Conservation (phyloP, 1,284 basidiomycete genomes). For the Wallemia hederae region DNA sequence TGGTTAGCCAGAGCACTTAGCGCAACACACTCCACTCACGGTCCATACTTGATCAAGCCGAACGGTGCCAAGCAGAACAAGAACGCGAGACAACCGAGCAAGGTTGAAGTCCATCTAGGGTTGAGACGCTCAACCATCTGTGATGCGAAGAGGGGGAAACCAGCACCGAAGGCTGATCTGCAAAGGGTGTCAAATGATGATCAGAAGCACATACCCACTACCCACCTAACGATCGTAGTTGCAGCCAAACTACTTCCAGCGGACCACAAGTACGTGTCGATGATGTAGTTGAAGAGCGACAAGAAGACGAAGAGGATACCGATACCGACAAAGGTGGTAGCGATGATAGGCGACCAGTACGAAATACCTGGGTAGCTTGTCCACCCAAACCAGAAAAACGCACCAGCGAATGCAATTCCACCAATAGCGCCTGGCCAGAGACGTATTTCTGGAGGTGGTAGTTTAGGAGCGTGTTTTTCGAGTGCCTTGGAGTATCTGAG, state of each 20-base stretch:
- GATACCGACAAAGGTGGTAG: not conserved
- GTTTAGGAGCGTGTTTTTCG: conserved; percentile 5
- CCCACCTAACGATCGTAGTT: not conserved
- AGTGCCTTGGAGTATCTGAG: conserved; percentile 9
- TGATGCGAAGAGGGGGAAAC: conserved; percentile 20
- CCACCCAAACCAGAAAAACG: conserved; percentile 18
- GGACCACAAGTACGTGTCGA: conserved; percentile 5
- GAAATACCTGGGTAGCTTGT: conserved; percentile 9
- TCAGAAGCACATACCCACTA: no score
- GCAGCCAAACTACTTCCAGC: not conserved
- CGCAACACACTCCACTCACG: not conserved
- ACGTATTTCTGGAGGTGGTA: conserved; percentile 11
- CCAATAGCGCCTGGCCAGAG: conserved; percentile 10
- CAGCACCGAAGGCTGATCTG: conserved; percentile 21
- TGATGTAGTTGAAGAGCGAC: conserved; percentile 6
- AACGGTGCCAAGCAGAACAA: conserved; percentile 13
- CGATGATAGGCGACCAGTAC: not conserved
- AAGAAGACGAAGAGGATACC: conserved; percentile 14
- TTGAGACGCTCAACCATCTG: conserved; percentile 23
- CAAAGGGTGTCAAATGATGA: no score
- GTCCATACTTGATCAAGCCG: not conserved
- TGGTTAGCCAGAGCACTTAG: not conserved
- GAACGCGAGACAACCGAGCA: conserved; percentile 17
- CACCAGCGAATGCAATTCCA: conserved; percentile 14
- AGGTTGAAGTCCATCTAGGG: conserved; percentile 18